Evolutionary conservation across 2,329 filamentous ascomycete species (phyloP), one percentile per base, ranked within the genome.

Genomic region (Colletotrichum cereale): DNA sequence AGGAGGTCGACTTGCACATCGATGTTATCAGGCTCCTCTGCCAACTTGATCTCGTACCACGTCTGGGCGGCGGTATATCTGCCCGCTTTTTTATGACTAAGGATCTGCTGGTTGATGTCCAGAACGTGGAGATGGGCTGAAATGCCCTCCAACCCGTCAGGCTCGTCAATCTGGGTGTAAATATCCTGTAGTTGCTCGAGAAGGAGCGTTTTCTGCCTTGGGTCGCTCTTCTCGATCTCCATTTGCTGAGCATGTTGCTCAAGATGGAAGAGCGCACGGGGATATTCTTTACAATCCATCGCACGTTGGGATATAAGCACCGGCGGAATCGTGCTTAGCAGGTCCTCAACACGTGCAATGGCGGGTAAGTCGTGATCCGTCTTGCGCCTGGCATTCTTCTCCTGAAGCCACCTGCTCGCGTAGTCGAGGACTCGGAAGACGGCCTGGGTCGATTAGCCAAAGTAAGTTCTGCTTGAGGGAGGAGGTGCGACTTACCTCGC

Each of bases 81-180:
- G 5, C 96, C 96, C 26, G 95, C 93, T 80, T 97, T 98, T 68
- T 93, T 90, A 82, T 99, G 95, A 76, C 97, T 94, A 66, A 98
- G 86, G 40, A 98, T 92, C 79, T 98, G 95, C 79, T 98, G 96
- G 72, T 97, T 93, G 61, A 98, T 92, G 75, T 97, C 93, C n/a
- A 98, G 85, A 14, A 95, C 90, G 70, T 93, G 92, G 3, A 98
- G 85, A 79, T 96, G 93, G 26, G 94, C 91, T 1, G 96, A 97
- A 72, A 99, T 96, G 3, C 96, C 96, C 79, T 98, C 95, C 42
- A 99, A 91, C 1, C 96, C 95, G 80, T 99, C 96, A 0, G 96
- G 97, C 76, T 99, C 96, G 77, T 99, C 96, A 72, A 99, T 98
- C 76, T 98, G 93, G 1, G 94, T 94, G 80, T 99, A 99, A 24